Percentiles rank a stretch among this genome's conserved stretches.
These are phyloP conservation scores for Parafenestella ontariensis DNA, from an alignment of 2,329 filamentous ascomycete species.

Conservation along the genomic window DNA sequence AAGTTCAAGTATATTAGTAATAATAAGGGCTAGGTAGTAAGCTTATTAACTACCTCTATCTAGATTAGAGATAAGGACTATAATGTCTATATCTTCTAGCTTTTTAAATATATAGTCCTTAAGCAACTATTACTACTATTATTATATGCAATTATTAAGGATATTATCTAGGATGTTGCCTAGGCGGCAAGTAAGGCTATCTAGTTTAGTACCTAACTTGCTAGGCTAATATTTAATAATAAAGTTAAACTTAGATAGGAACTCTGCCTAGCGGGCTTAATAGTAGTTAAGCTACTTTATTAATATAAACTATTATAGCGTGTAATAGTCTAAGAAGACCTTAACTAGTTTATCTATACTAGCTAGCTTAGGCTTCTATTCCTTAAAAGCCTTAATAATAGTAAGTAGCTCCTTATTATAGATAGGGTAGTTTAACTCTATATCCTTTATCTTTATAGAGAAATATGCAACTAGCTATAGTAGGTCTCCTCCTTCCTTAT, in stretches of 20 bases:
- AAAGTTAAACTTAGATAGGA: slow-evolving; percentile 3
- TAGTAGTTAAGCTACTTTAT: slow-evolving; percentile 30
- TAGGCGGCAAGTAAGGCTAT: neutral
- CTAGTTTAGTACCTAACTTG: neutral
- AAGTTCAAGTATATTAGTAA: too few species aligned
- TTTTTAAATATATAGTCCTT: too few species aligned
- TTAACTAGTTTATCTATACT: slow-evolving; percentile 23
- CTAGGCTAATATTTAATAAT: neutral
- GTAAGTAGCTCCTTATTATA: slow-evolving; percentile 48
- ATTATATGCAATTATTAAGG: neutral
- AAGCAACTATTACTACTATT: neutral
- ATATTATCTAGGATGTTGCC: neutral
- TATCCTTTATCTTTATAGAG: neutral
- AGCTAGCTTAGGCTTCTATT: slow-evolving; percentile 21
- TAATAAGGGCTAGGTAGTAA: too few species aligned
- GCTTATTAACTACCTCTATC: too few species aligned
- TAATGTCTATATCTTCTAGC: too few species aligned
- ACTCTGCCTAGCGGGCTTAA: slow-evolving; percentile 29
- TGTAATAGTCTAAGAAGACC: slow-evolving; percentile 38
- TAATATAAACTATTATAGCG: slow-evolving; percentile 36
- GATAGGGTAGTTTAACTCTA: slow-evolving; percentile 44
- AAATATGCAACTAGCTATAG: neutral
- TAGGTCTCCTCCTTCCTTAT: neutral
- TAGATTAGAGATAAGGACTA: too few species aligned
- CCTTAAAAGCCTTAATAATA: slow-evolving; percentile 35